Evolutionary conservation across 257 asterid species (phyloP).

Genomic region (Solanum medicagineum): DNA sequence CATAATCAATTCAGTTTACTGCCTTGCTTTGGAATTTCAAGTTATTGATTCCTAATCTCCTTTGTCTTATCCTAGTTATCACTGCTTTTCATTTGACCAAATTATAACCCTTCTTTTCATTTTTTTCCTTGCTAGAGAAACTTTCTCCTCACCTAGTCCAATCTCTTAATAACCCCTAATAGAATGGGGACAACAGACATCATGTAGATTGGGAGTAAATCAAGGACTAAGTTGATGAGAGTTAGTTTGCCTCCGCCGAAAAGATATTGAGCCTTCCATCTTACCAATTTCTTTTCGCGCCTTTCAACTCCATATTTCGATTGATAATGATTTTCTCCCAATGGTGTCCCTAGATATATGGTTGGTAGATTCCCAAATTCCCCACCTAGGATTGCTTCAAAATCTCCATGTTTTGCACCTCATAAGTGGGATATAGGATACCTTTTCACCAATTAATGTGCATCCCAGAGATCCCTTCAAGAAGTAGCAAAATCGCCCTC

Average conservation of each 20-base stretch:
- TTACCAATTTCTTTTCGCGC: neutral
- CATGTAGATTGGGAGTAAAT: neutral
- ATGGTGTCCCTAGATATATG: neutral
- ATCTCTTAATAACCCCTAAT: neutral
- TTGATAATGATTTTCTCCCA: neutral
- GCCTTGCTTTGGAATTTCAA: neutral
- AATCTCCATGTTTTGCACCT: neutral
- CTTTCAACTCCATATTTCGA: neutral
- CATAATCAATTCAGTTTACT: neutral
- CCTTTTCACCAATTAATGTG: neutral
- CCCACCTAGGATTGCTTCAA: neutral
- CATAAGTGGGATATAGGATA: neutral
- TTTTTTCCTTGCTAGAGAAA: neutral
- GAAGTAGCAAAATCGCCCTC: neutral
- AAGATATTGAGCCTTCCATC: neutral
- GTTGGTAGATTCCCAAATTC: neutral
- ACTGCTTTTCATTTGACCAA: neutral
- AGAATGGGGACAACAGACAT: neutral
- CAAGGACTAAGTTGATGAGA: neutral
- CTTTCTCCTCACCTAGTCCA: neutral
- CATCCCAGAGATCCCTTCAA: neutral
- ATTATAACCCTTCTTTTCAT: neutral
- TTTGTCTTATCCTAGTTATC: neutral
- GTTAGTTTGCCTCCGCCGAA: neutral
- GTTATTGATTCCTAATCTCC: neutral